phyloP scores from a whole-genome alignment of 768 basidiomycete genomes.

The Rhodotorula paludigena region DNA sequence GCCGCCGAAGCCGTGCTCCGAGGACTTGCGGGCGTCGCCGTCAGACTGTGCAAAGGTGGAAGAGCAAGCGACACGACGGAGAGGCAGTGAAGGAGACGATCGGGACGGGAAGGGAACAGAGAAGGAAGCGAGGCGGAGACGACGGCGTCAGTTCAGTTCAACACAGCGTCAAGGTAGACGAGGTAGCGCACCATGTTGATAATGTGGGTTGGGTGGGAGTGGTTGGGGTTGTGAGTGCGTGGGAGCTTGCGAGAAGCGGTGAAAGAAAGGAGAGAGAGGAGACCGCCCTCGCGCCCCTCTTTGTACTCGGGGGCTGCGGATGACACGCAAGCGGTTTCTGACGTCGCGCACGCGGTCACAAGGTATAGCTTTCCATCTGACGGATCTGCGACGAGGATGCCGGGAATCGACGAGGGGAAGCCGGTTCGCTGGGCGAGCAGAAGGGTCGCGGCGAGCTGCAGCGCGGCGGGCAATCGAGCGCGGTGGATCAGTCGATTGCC shows the following conservation, averaged over 20 bases:
- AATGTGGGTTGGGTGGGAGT: background rate
- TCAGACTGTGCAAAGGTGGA: background rate
- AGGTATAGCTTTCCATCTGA: background rate
- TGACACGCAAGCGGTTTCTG: background rate
- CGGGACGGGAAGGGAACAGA: background rate
- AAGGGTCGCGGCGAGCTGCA: too few relatives aligned
- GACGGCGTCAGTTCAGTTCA: too few relatives aligned
- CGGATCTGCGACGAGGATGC: too few relatives aligned
- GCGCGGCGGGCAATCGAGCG: too few relatives aligned
- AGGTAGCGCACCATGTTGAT: constrained; percentile 8
- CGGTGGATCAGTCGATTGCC: too few relatives aligned
- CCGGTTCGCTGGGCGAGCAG: too few relatives aligned
- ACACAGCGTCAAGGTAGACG: too few relatives aligned
- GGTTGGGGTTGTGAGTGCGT: background rate
- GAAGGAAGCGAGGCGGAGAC: background rate
- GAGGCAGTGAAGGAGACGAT: background rate
- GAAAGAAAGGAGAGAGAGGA: background rate
- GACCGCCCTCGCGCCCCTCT: background rate
- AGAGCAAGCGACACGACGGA: too few relatives aligned
- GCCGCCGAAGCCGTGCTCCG: background rate
- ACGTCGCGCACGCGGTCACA: background rate
- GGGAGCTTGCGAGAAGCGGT: background rate
- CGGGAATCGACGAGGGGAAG: background rate
- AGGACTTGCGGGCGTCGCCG: background rate
- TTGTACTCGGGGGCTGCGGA: background rate